Base-by-base conservation (phyloP, 1,284 basidiomycete genomes). In the Inonotus hispidus region DNA sequence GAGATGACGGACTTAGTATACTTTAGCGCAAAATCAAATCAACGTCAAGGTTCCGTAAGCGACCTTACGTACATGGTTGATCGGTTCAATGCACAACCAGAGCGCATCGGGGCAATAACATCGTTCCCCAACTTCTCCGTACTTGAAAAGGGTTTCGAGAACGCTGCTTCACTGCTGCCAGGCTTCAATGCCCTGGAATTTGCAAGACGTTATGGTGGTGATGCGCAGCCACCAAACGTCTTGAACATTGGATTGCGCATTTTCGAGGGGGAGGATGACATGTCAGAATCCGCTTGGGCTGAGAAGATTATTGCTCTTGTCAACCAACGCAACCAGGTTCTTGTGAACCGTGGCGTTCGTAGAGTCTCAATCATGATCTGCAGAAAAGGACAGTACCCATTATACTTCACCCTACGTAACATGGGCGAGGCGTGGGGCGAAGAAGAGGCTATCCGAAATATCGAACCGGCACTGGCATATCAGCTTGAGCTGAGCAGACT, bases 401-500 rank as follows among this genome's bases (percentile, higher is more conserved):
- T 91, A 71, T 99, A 96, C 80, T 93, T 90, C 78, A 99, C 97
- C 52, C 78, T 98, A 50, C 91, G 97, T 64, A 83, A 88, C 61
- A 80, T 83, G 69, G 79, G 85, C 53, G 88, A 85, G 27, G 72
- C 73, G 16, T 99, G 97, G 97, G 83, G 81, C 64, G 97, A 99
- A 81, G 94, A 98, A 74, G 87, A 93, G 72, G 89, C 95, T 11
- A 97, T 99, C 72, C 90, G 96, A 74, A 98, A 99, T 79, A 95
- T 98, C 66, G 97, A 99, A 73, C 97, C 97, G 29, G 97, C 97
- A 41, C 82, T 99, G 55, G 97, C 97, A 39, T 99, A 95, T 85
- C 97, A 99, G 78, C 84, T 99, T 56, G 97, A 99, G 75, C 88
- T 99, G 61, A 91, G 90, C 74, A 92, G 97, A 56, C 82, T 99